A percentile compares a stretch with the other conserved stretches of the same genome.
Evolutionary conservation across 2,329 filamentous ascomycete genomes (phyloP).

Genomic region (Sordariomycetes sp.): DNA sequence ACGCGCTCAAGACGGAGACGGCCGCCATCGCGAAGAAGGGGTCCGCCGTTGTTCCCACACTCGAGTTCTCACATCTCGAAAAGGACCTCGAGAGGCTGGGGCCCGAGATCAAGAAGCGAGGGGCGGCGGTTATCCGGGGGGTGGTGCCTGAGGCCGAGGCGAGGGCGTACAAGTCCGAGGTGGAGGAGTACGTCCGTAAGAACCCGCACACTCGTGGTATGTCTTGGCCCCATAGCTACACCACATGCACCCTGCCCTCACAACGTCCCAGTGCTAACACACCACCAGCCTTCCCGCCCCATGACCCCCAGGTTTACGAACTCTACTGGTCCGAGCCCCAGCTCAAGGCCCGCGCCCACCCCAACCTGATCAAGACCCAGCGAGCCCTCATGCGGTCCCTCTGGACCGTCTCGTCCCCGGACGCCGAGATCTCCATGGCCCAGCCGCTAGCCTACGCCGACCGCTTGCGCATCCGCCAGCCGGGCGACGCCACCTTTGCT

Average conservation of each 20-base stretch:
- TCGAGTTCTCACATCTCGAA: constrained; percentile 32
- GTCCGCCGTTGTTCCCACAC: constrained; percentile 34
- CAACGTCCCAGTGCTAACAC: too few relatives aligned
- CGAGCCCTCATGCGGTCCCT: constrained; percentile 50
- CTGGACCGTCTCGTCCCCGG: constrained; percentile 41
- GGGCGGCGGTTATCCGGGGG: constrained; percentile 49
- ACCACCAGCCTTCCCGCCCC: constrained; percentile 49
- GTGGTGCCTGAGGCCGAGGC: constrained; percentile 53
- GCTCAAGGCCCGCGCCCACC: constrained; percentile 52
- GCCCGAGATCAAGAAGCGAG: constrained; percentile 44
- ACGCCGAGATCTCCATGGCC: constrained; percentile 30
- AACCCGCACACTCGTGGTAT: constrained; percentile 47
- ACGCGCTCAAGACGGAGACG: constrained; percentile 30
- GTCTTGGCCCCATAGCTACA: constrained; percentile 5
- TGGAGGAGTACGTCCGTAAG: constrained; percentile 49
- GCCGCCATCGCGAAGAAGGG: constrained; percentile 28
- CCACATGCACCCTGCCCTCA: too few relatives aligned
- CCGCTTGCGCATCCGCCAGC: constrained; percentile 56
- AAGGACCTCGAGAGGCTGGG: constrained; percentile 19
- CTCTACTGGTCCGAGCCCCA: constrained; percentile 64
- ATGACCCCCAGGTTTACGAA: constrained; percentile 60
- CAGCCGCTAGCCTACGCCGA: constrained; percentile 58
- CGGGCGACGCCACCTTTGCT: constrained; percentile 40
- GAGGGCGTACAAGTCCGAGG: constrained; percentile 47
- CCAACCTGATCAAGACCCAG: constrained; percentile 48